Base-by-base conservation (phyloP, 2,329 filamentous ascomycete genomes). In the Botrytis fabae region DNA sequence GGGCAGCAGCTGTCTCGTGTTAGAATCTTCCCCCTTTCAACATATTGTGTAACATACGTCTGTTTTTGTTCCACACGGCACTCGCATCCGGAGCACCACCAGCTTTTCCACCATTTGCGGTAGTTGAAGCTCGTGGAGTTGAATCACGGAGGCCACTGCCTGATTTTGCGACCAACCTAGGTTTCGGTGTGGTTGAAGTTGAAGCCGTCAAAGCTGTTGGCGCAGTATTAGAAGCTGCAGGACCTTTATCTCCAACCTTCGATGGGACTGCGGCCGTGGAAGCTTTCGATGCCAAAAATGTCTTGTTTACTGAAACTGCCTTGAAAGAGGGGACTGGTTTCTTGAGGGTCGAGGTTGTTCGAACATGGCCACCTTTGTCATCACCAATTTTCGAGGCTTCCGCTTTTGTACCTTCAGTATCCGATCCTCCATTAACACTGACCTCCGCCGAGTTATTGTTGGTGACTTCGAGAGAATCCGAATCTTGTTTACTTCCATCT, bases 51-150 rank as follows among this genome's bases (percentile, higher is more conserved):
- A 75, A 81, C 91, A 81, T 88, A 92, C 93, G 92, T 85, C 91
- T 87, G 81, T 96, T 97, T 83, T 94, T 95, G 84, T 96, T 97
- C 93, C 93, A 97, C 59, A 97, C 93, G 70, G 88, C 91, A 81
- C 85, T 92, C 44, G 88, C 86, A 81, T 95, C 92, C 22, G 93
- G 92, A 40, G 89, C 90, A 74, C 87, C 80, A 28, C 86, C 85
- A 48, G 86, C 79, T 75, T 91, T 90, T 69, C 87, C 87, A 74
- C 89, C 88, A 78, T 89, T 91, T 51, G 81, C 76, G 46, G 76
- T 78, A 54, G 84, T 79, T 73, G 82, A 80, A 71, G 82, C 77
- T 70, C 84, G 83, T 72, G 78, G 86, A 20, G 85, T 82, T 28
- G 87, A 85, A 76, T 88, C 88, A 68, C 88, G 85, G 62, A 88